Conservation (phyloP, 768 basidiomycete genomes). For the Macrocybe gigantea region DNA sequence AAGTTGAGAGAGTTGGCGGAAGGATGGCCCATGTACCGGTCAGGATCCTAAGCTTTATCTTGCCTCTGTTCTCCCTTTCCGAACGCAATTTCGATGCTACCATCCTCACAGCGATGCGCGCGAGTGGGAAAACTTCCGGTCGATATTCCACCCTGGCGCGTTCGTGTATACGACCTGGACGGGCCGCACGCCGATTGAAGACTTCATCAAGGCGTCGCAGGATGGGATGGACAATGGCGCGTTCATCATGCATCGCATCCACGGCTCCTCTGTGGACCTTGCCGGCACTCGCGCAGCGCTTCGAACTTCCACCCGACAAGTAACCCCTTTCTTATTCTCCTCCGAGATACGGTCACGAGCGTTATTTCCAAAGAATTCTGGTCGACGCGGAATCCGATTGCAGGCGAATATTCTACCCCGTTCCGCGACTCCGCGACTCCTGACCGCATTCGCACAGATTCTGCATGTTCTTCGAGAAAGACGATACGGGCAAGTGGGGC, state of each 20-base stretch:
- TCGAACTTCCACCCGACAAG: slow-evolving; percentile 12
- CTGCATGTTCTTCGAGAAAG: slow-evolving; percentile 16
- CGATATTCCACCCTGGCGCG: slow-evolving; percentile 14
- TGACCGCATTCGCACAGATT: slow-evolving; percentile 4
- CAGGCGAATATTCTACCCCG: slow-evolving; percentile 4
- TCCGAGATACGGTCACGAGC: not conserved
- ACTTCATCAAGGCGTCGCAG: slow-evolving; percentile 13
- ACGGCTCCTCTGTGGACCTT: slow-evolving; percentile 17
- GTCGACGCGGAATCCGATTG: slow-evolving; percentile 17
- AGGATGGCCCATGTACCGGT: slow-evolving; percentile 18
- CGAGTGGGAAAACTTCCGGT: slow-evolving; percentile 17
- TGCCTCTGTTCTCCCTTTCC: too few relatives aligned
- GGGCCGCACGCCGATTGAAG: slow-evolving; percentile 13
- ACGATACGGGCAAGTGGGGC: slow-evolving; percentile 9
- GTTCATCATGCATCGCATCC: slow-evolving; percentile 15
- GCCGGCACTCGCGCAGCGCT: slow-evolving; percentile 19
- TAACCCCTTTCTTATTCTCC: not conserved
- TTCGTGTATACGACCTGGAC: slow-evolving; percentile 17
- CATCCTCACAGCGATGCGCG: slow-evolving; percentile 9
- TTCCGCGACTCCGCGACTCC: too few relatives aligned
- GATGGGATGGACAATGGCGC: slow-evolving; percentile 16
- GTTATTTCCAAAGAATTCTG: not conserved
- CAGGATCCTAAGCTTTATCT: not conserved
- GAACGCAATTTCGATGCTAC: not conserved
- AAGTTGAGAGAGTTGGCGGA: slow-evolving; percentile 17